Percentiles rank a stretch among this genome's conserved stretches.
phyloP scores from a whole-genome alignment of 2,329 filamentous ascomycete species.

The Pyricularia grisea region DNA sequence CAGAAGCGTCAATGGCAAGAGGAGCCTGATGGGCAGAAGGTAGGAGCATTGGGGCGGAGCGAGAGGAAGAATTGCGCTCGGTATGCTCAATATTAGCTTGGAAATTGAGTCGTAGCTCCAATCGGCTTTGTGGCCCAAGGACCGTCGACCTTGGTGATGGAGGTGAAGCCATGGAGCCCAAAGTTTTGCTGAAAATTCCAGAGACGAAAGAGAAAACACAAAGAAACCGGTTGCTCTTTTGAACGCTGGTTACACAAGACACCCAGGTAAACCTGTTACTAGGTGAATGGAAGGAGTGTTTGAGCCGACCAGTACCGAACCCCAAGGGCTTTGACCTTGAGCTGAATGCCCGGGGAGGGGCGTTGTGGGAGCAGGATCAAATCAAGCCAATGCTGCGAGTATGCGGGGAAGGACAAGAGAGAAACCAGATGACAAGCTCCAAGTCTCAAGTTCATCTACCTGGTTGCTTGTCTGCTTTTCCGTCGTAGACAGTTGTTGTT shows the following conservation, averaged over 20 bases:
- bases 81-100: neutral
- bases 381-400: neutral
- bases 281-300: neutral
- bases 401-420: neutral
- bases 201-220: neutral
- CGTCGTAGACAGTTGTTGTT: neutral
- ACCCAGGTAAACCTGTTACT: neutral
- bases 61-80: neutral
- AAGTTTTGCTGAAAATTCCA: neutral
- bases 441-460: neutral
- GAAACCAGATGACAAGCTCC: neutral
- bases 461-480: neutral
- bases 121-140: neutral
- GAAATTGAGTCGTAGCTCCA: conserved; percentile 3
- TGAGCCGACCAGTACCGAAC: neutral
- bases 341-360: neutral
- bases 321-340: neutral
- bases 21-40: neutral
- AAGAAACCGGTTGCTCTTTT: neutral
- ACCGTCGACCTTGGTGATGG: conserved; percentile 1
- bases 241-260: neutral
- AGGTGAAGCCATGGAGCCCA: neutral
- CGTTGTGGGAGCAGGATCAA: neutral
- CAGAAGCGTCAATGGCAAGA: neutral
- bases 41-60: neutral